Evolutionary conservation across 345 rosid species (phyloP), one percentile per base, ranked within the genome.

Genomic region (Arabis alpina): DNA sequence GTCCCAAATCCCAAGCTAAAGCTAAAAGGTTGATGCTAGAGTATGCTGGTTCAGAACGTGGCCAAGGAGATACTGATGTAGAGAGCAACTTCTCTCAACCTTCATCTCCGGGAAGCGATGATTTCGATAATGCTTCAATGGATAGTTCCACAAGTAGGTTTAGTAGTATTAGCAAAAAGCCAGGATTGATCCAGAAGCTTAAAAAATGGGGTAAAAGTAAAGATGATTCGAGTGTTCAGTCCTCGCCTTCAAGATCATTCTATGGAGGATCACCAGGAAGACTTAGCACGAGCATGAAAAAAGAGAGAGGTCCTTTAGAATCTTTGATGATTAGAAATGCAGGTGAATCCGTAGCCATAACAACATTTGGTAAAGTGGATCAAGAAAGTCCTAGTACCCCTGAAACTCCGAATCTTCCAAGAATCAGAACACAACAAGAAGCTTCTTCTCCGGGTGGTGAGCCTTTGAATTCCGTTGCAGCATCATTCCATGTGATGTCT

Each of bases 21-120:
- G 96, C 99, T 5, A 94, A 94, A 79, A 84, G 79, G 74, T 70
- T 94, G 67, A 84, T 91, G 89, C 70, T 94, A 70, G 97, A 91
- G 65, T 91, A 91, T 58, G 96, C 89, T 10, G 99, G 96, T 66
- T 91, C 97, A 13, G 95, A 94, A 61, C 96, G 90, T 10, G 96
- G 99, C 59, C 97, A 86, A 72, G 97, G 92, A 24, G 99, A 94
- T 71, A 94, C 97, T 3, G 96, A 94, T 66, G 66, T 83, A 7
- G 97, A 94, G 7, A 94, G 95, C 83, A 88, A 87, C 82, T 85
- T 76, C 66, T 91, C 97, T 54, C 95, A 84, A 15, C 96, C 96
- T 24, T 91, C 99, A 24, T 94, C 97, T 47, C 96, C 97, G 5
- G 96, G 96, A 61, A 89, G 96, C 36, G 96, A 91, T 60, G 97